Evolutionary conservation across 2,329 filamentous ascomycete genomes (phyloP).

Genomic region (Domatiomyces globalis): DNA sequence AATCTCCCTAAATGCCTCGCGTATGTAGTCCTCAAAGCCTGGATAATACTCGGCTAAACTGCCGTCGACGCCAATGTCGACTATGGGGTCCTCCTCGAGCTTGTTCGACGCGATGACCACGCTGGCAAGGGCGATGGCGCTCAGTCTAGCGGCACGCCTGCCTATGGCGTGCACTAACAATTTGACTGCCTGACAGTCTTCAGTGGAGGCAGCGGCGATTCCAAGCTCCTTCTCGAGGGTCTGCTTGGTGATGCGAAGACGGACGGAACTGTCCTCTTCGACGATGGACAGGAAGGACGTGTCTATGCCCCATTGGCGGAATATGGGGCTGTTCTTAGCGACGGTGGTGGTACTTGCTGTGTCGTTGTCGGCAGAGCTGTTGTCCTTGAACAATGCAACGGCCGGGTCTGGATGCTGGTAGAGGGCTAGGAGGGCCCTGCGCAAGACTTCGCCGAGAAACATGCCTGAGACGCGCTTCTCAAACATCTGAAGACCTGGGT

Average conservation of each 20-base stretch:
- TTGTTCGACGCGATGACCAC: conserved; percentile 69
- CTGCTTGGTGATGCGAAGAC: conserved; percentile 59
- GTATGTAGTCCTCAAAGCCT: conserved; percentile 74
- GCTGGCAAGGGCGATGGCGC: conserved; percentile 75
- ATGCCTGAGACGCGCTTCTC: conserved; percentile 97
- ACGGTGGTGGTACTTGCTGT: conserved; percentile 55
- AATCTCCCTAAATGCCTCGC: conserved; percentile 64
- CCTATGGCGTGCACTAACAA: conserved; percentile 69
- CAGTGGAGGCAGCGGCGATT: conserved; percentile 59
- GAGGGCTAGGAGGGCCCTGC: conserved; percentile 59
- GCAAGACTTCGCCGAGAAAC: conserved; percentile 91
- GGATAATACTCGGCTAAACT: conserved; percentile 93
- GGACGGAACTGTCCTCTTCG: conserved; percentile 61
- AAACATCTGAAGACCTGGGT: conserved; percentile 95
- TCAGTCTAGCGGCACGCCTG: conserved; percentile 72
- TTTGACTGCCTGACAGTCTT: conserved; percentile 82
- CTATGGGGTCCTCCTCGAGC: conserved; percentile 52
- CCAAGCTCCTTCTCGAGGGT: conserved; percentile 63
- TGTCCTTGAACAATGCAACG: conserved; percentile 60
- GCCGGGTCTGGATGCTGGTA: conserved; percentile 45
- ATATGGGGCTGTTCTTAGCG: conserved; percentile 50
- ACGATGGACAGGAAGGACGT: conserved; percentile 80
- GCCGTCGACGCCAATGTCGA: conserved; percentile 90
- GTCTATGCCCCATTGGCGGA: conserved; percentile 76
- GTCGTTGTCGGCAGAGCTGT: conserved; percentile 57